Evolutionary conservation across 768 basidiomycete genomes (phyloP), one percentile per base, ranked within the genome.

Genomic region (Rhizopogon vesiculosus): DNA sequence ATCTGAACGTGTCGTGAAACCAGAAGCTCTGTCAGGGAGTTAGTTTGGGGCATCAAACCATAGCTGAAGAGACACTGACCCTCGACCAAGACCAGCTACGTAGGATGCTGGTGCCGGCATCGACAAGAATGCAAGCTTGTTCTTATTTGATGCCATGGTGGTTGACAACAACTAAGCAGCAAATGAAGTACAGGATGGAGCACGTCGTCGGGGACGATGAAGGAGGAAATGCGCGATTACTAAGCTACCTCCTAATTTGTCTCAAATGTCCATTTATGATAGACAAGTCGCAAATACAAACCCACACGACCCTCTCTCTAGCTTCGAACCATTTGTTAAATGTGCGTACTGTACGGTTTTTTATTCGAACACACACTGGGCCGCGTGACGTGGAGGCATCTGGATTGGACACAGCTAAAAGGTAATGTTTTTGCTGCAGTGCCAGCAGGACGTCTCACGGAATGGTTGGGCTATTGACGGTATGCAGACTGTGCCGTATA

Each of bases 1-100:
- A 85, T 98, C 97, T 42, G 93, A 96, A 46, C 95, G 89, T 6
- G 96, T 98, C 0, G 96, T 98, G 74, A 98, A 98, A 56, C 94
- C 94, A 45, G 94, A 96, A 49, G 94, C 94, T 74, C 93, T 94
- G 60, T 3, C 7, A 54, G 53, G 55, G 40, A 52, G 42, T 50
- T 19, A 28, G 48, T 62, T 40, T 57, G 31, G 41, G 16, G 38
- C n/a, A 25, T 18, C 16, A 54, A 28, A 39, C 12, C 42, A 38
- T 7, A 15, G 35, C 5, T 6, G 8, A 10, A 16, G 45, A 15
- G 16, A 52, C 28, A 74, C 88, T 57, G 62, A 94, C 89, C 94
- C 96, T 78, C 95, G 85, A 73, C 96, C 95, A 33, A 98, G 87
- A 87, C 97, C 97, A 62, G 96, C 97, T 39, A 98, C 97, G 71